Conservation (phyloP, 164 flowering plant genomes). For the Chimonanthus salicifolius region DNA sequence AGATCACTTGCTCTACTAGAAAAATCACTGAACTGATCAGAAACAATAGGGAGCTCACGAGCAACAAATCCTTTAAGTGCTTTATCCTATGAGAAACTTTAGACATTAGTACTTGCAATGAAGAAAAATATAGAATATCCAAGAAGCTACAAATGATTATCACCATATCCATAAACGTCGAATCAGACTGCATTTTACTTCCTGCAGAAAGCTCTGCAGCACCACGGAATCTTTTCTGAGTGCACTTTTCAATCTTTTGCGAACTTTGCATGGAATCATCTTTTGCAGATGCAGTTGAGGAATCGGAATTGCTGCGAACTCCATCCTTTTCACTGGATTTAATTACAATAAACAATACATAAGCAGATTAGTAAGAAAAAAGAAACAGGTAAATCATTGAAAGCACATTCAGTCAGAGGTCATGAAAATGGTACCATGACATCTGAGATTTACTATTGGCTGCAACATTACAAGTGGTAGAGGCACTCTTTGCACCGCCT, state of each 20-base stretch:
- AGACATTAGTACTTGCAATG: neutral
- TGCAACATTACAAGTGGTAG: conserved; percentile 26
- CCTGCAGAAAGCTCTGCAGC: conserved; percentile 63
- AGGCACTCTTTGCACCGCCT: conserved; percentile 22
- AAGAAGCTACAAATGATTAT: neutral
- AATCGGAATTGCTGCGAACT: conserved; percentile 23
- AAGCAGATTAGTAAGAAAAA: conserved; percentile 5
- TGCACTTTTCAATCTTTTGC: conserved; percentile 37
- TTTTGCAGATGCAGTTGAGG: conserved; percentile 21
- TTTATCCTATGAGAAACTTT: conserved; percentile 38
- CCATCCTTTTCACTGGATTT: conserved; percentile 4
- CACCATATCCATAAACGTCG: conserved; percentile 67
- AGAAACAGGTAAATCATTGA: neutral
- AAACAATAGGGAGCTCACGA: conserved; percentile 25
- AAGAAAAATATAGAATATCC: neutral
- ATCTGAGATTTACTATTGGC: conserved; percentile 25
- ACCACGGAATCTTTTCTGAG: conserved; percentile 53
- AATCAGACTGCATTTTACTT: conserved; percentile 30
- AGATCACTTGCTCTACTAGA: conserved; percentile 26
- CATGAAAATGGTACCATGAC: conserved; percentile 32
- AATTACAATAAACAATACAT: neutral
- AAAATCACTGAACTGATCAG: conserved; percentile 28
- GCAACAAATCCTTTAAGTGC: conserved; percentile 71
- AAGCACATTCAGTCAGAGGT: neutral
- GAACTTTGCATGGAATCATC: conserved; percentile 24